Evolutionary conservation across 768 basidiomycete species (phyloP), one percentile per base, ranked within the genome.

Genomic region (Psilocybe sp.): DNA sequence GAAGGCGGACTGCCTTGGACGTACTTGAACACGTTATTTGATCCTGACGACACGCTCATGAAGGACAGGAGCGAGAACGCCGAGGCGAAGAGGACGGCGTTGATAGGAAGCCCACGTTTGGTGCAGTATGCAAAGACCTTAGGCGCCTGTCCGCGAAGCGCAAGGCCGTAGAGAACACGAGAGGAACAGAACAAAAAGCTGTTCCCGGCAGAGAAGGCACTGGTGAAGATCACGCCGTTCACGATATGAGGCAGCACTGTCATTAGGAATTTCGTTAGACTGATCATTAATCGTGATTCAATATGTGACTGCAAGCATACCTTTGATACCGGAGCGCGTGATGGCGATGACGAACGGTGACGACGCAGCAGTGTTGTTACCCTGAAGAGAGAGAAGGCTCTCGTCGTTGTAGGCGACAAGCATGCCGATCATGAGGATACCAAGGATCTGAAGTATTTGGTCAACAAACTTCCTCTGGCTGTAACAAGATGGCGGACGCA

Each of bases 331-430:
- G 0, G 87, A 85, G 36, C 78, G 75, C 40, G 69, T 76, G 56
- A 93, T 83, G 15, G 89, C 91, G 54, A 93, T 85, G 47, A 93
- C 91, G 67, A 89, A 95, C 2, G 92, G 92, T 3, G 89, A 91
- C 46, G 84, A 64, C 0, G 85, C 81, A n/a, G 89, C 90, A 40
- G 79, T 88, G 44, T 81, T 80, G 20, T 73, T 61, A 2, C 51
- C 48, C 68, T 61, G 42, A 31, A 59, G 44, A 18, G 42, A 51
- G 37, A 85, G 73, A 37, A 90, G 70, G 10, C 66, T 61, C 0
- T 65, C 60, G 62, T 92, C 82, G 59, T 84, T 71, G 55, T 77
- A 87, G 1, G 87, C 80, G 39, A 94, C 87, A 36, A 92, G 74
- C 84, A 93, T 82, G 51, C 89, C 89, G 35, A 86, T 82, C 62